Conservation (phyloP, 768 basidiomycete genomes). For the Rhizopogon sp. region DNA sequence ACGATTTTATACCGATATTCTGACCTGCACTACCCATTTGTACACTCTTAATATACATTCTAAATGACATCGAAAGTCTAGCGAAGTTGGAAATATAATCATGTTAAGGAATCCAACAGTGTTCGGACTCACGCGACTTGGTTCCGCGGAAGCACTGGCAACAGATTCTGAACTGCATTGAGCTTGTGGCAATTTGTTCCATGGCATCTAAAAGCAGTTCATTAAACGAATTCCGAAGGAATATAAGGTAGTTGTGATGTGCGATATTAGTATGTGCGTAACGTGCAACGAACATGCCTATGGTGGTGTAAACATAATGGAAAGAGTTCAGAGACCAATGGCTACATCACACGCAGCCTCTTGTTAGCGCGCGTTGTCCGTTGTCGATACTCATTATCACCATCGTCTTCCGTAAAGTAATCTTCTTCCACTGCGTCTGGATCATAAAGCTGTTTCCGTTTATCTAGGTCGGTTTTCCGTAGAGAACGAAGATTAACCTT, state of each 20-base stretch:
- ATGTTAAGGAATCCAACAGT: no score
- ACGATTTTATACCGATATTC: constrained; percentile 92
- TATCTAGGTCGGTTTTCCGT: constrained; percentile 54
- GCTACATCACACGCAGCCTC: constrained; percentile 24
- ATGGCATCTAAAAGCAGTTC: background rate
- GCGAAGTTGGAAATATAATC: no score
- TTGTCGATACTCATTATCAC: constrained; percentile 25
- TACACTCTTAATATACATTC: background rate
- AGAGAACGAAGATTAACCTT: constrained; percentile 51
- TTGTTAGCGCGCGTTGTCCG: constrained; percentile 24
- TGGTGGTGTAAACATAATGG: constrained; percentile 2
- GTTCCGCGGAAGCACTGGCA: no score
- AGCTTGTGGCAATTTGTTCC: background rate
- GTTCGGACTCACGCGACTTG: no score
- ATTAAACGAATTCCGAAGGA: background rate
- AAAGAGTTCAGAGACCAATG: background rate
- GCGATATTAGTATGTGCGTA: constrained; percentile 4
- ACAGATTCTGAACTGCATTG: no score
- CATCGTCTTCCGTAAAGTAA: constrained; percentile 28
- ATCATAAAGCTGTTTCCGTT: constrained; percentile 39
- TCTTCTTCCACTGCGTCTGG: constrained; percentile 33
- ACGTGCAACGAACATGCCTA: background rate
- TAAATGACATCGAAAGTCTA: background rate
- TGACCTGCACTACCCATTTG: constrained; percentile 29
- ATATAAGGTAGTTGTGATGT: constrained; percentile 18